A percentile compares a stretch with the other conserved stretches of the same genome.
phyloP scores from a whole-genome alignment of 305 asterid species.

The Withania somnifera region DNA sequence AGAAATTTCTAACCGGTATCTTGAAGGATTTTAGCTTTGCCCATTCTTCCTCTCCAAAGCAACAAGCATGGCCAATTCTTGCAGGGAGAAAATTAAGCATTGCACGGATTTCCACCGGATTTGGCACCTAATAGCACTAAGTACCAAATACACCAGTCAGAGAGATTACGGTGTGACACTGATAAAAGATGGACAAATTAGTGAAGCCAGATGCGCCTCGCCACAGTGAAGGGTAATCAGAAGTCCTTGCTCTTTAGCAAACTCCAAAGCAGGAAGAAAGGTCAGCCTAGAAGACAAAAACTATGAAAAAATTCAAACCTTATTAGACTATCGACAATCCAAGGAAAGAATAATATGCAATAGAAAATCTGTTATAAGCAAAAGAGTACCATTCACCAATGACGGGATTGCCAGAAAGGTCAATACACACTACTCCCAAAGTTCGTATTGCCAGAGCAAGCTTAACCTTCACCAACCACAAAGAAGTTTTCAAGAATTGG shows the following conservation, averaged over 20 bases:
- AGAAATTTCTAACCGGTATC: conserved; percentile 49
- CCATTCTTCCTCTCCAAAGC: conserved; percentile 65
- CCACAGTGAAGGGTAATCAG: conserved; percentile 84
- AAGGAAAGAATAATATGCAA: neutral
- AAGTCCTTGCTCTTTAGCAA: conserved; percentile 73
- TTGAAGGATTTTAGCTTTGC: conserved; percentile 35
- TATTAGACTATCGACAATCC: neutral
- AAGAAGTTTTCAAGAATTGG: conserved; percentile 1
- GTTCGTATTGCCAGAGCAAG: conserved; percentile 68
- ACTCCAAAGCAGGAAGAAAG: conserved; percentile 71
- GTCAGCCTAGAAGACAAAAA: conserved; percentile 41
- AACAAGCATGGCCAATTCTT: conserved; percentile 97
- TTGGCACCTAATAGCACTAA: conserved; percentile 80
- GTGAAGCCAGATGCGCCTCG: conserved; percentile 59
- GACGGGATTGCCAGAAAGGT: conserved; percentile 77
- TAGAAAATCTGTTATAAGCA: neutral
- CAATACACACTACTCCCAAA: conserved; percentile 73
- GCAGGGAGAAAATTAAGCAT: conserved; percentile 76
- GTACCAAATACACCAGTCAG: conserved; percentile 28
- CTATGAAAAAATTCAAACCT: conserved; percentile 8
- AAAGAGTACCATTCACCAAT: conserved; percentile 72
- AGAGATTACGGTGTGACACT: conserved; percentile 8
- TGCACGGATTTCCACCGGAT: conserved; percentile 58
- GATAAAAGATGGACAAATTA: conserved; percentile 2
- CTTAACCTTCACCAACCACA: conserved; percentile 45